Evolutionary conservation across 371 early-diverging fungal species (phyloP).

Genomic region (Mucor racemosus): DNA sequence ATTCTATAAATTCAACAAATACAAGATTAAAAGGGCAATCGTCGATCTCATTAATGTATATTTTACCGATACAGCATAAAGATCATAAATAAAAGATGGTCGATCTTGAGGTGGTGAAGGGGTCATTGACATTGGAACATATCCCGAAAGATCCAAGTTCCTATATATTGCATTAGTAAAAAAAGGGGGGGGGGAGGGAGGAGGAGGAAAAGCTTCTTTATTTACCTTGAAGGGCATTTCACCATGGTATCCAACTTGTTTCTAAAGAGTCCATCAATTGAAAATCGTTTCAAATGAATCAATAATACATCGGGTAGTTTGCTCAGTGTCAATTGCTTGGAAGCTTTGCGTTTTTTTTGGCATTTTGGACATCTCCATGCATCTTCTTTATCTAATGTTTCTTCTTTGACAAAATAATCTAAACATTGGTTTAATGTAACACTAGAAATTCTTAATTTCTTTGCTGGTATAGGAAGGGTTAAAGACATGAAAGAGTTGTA

Average conservation of each 20-base stretch:
- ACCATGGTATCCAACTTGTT: constrained; percentile 92
- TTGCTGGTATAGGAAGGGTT: constrained; percentile 87
- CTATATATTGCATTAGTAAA: constrained; percentile 9
- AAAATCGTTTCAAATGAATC: constrained; percentile 94
- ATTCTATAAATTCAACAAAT: constrained; percentile 55
- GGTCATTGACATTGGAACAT: constrained; percentile 46
- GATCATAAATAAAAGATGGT: constrained; percentile 68
- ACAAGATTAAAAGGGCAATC: background rate
- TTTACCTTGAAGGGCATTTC: constrained; percentile 73
- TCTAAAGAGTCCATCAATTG: constrained; percentile 88
- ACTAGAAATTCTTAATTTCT: constrained; percentile 28
- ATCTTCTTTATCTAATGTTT: constrained; percentile 88
- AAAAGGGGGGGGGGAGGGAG: background rate
- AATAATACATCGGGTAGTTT: constrained; percentile 86
- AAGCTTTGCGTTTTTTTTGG: constrained; percentile 72
- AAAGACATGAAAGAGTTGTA: constrained; percentile 93
- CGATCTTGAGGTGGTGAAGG: constrained; percentile 23
- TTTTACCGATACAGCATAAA: constrained; percentile 87
- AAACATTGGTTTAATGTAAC: constrained; percentile 82
- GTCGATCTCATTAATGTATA: background rate
- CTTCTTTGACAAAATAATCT: constrained; percentile 83
- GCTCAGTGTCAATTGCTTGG: constrained; percentile 80
- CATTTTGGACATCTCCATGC: constrained; percentile 91
- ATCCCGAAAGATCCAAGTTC: constrained; percentile 38
- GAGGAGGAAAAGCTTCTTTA: background rate